Conservation (phyloP, 371 early-diverging fungal genomes). For the Phascolomyces articulosus region DNA sequence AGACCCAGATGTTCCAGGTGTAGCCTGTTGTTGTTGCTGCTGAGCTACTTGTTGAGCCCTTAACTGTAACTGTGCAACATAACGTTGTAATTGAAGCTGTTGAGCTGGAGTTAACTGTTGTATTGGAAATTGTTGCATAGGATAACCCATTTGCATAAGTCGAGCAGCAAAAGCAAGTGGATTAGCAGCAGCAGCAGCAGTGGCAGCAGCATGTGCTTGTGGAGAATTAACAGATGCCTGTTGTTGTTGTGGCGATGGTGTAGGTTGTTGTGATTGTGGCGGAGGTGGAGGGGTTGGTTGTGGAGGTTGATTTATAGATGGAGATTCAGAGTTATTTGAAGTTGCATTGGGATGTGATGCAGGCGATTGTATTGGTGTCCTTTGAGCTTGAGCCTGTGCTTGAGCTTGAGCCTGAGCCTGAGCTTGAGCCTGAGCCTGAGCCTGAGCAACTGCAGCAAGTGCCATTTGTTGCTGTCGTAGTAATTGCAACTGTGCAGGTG, state of each 20-base stretch:
- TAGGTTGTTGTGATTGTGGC: slow-evolving; percentile 1
- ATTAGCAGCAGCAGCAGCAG: slow-evolving; percentile 5
- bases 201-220: not conserved
- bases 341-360: not conserved
- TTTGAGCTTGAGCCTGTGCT: slow-evolving; percentile 21
- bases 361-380: not conserved
- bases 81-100: slow-evolving; percentile 13
- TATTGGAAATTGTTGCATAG: slow-evolving; percentile 8
- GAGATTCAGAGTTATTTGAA: too few species aligned
- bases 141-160: slow-evolving; percentile 22
- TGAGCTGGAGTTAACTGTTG: slow-evolving; percentile 14
- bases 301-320: not conserved
- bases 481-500: slow-evolving; percentile 50
- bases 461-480: slow-evolving; percentile 35
- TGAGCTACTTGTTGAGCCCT: slow-evolving; percentile 7
- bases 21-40: slow-evolving; percentile 19
- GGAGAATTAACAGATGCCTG: not conserved
- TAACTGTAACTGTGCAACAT: slow-evolving; percentile 33
- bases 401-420: slow-evolving; percentile 21
- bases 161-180: slow-evolving; percentile 18
- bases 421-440: not conserved
- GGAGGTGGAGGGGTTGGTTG: slow-evolving; percentile 1
- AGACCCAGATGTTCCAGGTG: too few species aligned
- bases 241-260: slow-evolving; percentile 5
- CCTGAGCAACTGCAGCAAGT: slow-evolving; percentile 2